phyloP scores from a whole-genome alignment of 768 basidiomycete genomes.

The Omphalotus guepiniiformis region DNA sequence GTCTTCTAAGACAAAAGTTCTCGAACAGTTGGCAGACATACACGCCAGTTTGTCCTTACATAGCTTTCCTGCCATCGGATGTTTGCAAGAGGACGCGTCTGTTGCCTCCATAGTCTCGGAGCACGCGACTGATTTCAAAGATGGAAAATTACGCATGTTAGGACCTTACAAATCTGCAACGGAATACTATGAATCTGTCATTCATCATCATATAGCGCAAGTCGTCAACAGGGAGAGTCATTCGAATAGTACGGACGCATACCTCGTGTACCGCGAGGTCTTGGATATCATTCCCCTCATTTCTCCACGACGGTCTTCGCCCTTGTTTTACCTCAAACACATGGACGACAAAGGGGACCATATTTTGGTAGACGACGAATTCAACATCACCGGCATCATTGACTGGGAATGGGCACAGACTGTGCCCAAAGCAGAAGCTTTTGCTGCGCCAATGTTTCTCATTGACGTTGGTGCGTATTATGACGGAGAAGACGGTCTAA shows the following conservation, averaged over 20 bases:
- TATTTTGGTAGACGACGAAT: slow-evolving; percentile 20
- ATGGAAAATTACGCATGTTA: neutral
- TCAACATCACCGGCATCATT: slow-evolving; percentile 20
- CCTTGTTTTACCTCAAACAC: slow-evolving; percentile 14
- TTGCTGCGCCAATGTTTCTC: slow-evolving; percentile 11
- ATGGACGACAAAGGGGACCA: slow-evolving; percentile 23
- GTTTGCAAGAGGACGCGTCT: neutral
- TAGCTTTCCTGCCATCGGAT: neutral
- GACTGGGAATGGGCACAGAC: slow-evolving; percentile 26
- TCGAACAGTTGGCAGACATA: neutral
- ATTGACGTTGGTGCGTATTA: slow-evolving; percentile 11
- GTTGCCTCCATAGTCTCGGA: neutral
- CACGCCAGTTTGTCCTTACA: neutral
- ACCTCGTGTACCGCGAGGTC: neutral
- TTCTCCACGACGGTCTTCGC: neutral
- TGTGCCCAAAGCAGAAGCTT: slow-evolving; percentile 9
- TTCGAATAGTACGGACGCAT: neutral
- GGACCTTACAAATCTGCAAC: neutral
- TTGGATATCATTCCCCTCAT: neutral
- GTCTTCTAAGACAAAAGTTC: neutral
- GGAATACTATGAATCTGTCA: neutral
- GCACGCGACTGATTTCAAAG: neutral
- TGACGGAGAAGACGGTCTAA: slow-evolving; percentile 7
- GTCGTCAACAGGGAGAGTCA: neutral
- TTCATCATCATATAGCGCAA: neutral